Base-by-base conservation (phyloP, 2,329 filamentous ascomycete genomes). In the Lachnellula suecica region DNA sequence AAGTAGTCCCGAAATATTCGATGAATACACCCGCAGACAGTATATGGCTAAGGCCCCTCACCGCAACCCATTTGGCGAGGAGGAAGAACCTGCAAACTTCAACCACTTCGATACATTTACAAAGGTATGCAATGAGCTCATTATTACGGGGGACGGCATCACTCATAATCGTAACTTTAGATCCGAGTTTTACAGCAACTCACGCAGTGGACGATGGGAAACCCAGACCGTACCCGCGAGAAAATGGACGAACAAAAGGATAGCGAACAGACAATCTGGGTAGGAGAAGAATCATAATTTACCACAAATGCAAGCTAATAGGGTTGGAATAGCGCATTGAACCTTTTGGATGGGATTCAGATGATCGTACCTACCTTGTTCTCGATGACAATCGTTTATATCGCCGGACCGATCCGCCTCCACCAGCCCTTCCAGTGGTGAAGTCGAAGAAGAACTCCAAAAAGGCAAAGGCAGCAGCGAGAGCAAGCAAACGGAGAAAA, bases 381-480 rank as follows among this genome's bases (percentile, higher is more conserved):
- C 80, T 99, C 3, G 93, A 97, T 63, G 94, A 99, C 68, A 95
- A 97, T 63, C 83, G 94, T 57, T 77, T 99, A 38, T 99, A 99
- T 69, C 88, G 92, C 51, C 79, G 88, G 56, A 91, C 89, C n/a
- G 89, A 96, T 54, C 80, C 87, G 23, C 82, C 84, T 1, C 76
- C 82, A 2, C 79, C 82, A 1, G 79, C 83, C 6, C 72, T 78
- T 5, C 72, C 77, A n/a, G 68, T 78, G 2, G 70, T 79, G 23
- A 87, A 87, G 66, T 75, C 82, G 2, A 87, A 78, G 70, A 82
- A 79, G 61, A 89, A 84, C 63, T 82, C 79, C 23, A 85, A 85
- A 61, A 87, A 84, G 60, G 78, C 79, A 4, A 85, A 82, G 70
- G 83, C 79, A 51, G 79, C 76, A 58, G 78, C 76, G 58, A 81